phyloP scores from a whole-genome alignment of 2,329 filamentous ascomycete genomes.

The Colletotrichum chlorophyti region DNA sequence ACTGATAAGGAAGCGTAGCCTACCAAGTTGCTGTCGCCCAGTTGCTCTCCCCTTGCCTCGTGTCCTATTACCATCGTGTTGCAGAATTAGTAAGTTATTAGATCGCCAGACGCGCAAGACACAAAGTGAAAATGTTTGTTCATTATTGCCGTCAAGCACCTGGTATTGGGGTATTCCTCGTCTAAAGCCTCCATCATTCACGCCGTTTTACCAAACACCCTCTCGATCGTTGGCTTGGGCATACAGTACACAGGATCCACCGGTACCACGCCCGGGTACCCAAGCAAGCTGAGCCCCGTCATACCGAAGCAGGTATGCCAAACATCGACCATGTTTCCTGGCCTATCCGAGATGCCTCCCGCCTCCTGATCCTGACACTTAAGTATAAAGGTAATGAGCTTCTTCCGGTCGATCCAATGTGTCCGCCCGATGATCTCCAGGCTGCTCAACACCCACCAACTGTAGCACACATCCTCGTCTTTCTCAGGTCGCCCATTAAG shows the following conservation, averaged over 20 bases:
- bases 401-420: conserved; percentile 91
- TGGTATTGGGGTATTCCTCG: neutral
- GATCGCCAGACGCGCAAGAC: conserved; percentile 65
- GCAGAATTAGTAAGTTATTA: conserved; percentile 69
- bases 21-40: conserved; percentile 36
- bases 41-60: conserved; percentile 70
- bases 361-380: conserved; percentile 84
- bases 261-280: conserved; percentile 76
- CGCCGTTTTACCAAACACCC: conserved; percentile 49
- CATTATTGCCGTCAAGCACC: neutral
- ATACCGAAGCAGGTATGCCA: conserved; percentile 94
- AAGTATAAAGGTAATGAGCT: conserved; percentile 83
- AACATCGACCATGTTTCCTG: conserved; percentile 95
- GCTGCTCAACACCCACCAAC: conserved; percentile 97
- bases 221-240: conserved; percentile 71
- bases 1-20: too few species aligned
- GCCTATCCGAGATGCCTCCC: conserved; percentile 88
- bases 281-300: conserved; percentile 84
- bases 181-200: neutral
- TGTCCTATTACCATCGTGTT: conserved; percentile 66
- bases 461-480: conserved; percentile 96
- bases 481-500: conserved; percentile 96
- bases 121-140: too few species aligned
- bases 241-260: conserved; percentile 91
- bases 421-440: conserved; percentile 85